Percentiles rank a stretch among this genome's conserved stretches.
Conservation (phyloP, 805 yeast species). For the Clavispora phyllophila region DNA sequence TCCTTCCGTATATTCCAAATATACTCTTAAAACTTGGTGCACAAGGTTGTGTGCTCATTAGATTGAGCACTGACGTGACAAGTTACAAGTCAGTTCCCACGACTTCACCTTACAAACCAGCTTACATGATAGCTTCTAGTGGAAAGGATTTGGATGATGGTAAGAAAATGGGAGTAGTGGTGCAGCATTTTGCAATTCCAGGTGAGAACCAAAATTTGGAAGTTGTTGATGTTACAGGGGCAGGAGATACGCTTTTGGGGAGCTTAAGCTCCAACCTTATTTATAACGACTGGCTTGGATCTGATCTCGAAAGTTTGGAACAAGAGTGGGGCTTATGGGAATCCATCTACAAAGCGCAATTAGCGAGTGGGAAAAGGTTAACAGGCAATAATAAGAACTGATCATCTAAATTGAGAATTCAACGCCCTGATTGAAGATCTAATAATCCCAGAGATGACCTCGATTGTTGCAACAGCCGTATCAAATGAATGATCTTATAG, state of each 20-base stretch:
- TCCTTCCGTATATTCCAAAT: constrained; percentile 71
- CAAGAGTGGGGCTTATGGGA: constrained; percentile 37
- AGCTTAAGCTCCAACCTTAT: constrained; percentile 41
- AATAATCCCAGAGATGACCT: no score
- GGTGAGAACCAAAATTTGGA: constrained; percentile 22
- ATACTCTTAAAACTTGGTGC: constrained; percentile 64
- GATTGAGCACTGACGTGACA: constrained; percentile 29
- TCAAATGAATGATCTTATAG: no score
- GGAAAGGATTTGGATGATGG: constrained; percentile 16
- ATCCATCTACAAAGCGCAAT: constrained; percentile 30
- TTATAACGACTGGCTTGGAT: constrained; percentile 20
- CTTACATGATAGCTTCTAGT: constrained; percentile 16
- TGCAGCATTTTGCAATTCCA: constrained; percentile 57
- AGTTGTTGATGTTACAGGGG: constrained; percentile 74
- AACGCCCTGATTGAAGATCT: no score
- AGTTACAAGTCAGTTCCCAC: constrained; percentile 33
- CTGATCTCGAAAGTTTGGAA: constrained; percentile 22
- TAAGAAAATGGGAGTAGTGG: constrained; percentile 44
- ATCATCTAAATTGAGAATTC: no score
- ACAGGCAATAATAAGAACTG: not conserved
- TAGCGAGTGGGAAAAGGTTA: constrained; percentile 34
- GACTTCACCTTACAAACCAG: constrained; percentile 23
- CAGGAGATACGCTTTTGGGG: constrained; percentile 81
- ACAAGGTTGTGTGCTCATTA: constrained; percentile 49
- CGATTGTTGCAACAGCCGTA: no score